Percentiles rank a stretch among this genome's conserved stretches.
Evolutionary conservation across 208 protist species (phyloP).

Genomic region (Porcisia deanei): DNA sequence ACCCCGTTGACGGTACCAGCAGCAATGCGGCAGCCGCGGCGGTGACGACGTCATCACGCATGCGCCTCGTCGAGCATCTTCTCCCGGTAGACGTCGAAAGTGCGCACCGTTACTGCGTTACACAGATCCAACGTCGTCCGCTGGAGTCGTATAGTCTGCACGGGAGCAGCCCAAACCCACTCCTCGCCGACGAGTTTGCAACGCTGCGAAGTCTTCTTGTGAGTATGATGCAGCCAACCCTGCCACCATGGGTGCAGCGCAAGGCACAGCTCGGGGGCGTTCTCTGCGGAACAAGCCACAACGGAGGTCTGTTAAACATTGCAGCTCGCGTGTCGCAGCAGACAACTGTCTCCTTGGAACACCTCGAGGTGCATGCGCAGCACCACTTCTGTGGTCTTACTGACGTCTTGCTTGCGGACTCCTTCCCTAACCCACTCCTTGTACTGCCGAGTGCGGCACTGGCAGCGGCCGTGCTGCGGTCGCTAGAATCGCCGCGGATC

Average conservation of each 20-base stretch:
- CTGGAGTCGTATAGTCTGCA: slow-evolving; percentile 30
- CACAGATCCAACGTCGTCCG: slow-evolving; percentile 53
- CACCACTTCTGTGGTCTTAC: slow-evolving; percentile 84
- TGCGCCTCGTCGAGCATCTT: slow-evolving; percentile 38
- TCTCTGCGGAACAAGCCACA: slow-evolving; percentile 65
- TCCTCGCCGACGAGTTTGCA: slow-evolving; percentile 61
- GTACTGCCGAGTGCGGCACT: slow-evolving; percentile 73
- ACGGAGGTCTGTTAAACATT: slow-evolving; percentile 75
- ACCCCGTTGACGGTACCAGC: neutral
- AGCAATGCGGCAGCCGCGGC: slow-evolving; percentile 1
- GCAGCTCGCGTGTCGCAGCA: slow-evolving; percentile 80
- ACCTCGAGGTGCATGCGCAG: slow-evolving; percentile 69
- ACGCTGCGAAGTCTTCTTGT: slow-evolving; percentile 43
- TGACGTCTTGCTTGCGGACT: slow-evolving; percentile 70
- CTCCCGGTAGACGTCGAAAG: slow-evolving; percentile 51
- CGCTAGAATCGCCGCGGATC: slow-evolving; percentile 63
- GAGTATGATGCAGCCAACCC: slow-evolving; percentile 24
- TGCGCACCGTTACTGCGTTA: slow-evolving; percentile 67
- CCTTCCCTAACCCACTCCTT: slow-evolving; percentile 63
- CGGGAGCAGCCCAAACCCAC: slow-evolving; percentile 72
- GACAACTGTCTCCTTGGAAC: slow-evolving; percentile 55
- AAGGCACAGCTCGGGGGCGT: slow-evolving; percentile 68
- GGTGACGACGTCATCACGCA: neutral
- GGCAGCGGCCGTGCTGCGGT: slow-evolving; percentile 52
- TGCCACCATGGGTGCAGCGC: slow-evolving; percentile 65